Percentiles rank a stretch among this genome's conserved stretches.
These are phyloP conservation scores for Candida incommunis DNA, from an alignment of 805 yeast genomes.

Conservation along the genomic window DNA sequence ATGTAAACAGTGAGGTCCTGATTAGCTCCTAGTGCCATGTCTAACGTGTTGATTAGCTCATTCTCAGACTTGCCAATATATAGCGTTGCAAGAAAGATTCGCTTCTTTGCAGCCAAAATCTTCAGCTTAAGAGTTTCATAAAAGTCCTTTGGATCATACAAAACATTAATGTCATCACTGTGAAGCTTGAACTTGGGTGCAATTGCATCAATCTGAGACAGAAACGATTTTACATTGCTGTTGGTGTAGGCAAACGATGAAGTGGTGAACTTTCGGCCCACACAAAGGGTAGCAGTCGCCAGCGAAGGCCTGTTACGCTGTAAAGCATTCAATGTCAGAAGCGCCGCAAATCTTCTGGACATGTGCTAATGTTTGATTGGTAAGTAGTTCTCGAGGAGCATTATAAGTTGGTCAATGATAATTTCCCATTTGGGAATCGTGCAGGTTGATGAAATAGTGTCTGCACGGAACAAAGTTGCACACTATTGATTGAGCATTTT, in stretches of 20 bases:
- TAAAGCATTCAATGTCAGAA: too few species aligned
- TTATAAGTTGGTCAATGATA: too few species aligned
- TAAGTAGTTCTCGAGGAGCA: too few species aligned
- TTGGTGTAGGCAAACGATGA: not conserved
- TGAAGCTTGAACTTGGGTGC: slow-evolving; percentile 55
- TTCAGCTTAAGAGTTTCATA: slow-evolving; percentile 46
- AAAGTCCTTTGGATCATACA: slow-evolving; percentile 58
- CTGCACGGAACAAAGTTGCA: too few species aligned
- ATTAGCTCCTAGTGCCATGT: slow-evolving; percentile 43
- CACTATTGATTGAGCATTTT: too few species aligned
- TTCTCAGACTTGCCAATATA: slow-evolving; percentile 75
- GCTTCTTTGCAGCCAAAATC: slow-evolving; percentile 43
- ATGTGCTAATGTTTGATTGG: too few species aligned
- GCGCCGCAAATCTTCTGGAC: too few species aligned
- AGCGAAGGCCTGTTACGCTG: too few species aligned
- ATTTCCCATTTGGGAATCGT: too few species aligned
- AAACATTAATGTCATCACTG: slow-evolving; percentile 42
- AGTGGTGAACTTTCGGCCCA: too few species aligned
- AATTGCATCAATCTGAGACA: slow-evolving; percentile 39
- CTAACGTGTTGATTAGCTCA: slow-evolving; percentile 55
- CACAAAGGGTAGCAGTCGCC: too few species aligned
- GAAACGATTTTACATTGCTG: slow-evolving; percentile 10
- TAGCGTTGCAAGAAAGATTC: slow-evolving; percentile 72
- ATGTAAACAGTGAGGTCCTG: slow-evolving; percentile 54
- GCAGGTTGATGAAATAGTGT: too few species aligned